Percentiles rank a stretch among this genome's conserved stretches.
Conservation (phyloP, 2,329 filamentous ascomycete species). For the Dactylellina haptotyla region DNA sequence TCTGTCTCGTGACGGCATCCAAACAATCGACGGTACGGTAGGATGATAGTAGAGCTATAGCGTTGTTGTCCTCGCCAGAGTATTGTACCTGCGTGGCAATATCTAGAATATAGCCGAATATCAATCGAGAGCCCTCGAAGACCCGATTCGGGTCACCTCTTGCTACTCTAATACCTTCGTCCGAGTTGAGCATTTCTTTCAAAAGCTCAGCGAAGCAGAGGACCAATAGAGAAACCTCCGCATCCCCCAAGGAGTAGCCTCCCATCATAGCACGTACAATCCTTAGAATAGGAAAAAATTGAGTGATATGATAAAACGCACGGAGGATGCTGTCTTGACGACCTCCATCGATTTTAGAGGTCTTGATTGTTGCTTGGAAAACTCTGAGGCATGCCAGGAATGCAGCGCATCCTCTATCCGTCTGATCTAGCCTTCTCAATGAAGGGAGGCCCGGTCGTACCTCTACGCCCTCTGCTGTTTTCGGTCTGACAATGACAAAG, state of each 20-base stretch:
- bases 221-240: not conserved
- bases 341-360: slow-evolving; percentile 2
- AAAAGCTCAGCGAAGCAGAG: not conserved
- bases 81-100: slow-evolving; percentile 58
- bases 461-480: not conserved
- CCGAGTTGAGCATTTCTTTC: slow-evolving; percentile 51
- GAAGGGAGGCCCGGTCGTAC: not conserved
- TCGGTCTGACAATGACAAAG: slow-evolving; percentile 2
- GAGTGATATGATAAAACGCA: not conserved
- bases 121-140: slow-evolving; percentile 60
- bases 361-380: slow-evolving; percentile 1
- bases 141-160: slow-evolving; percentile 56
- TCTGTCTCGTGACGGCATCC: slow-evolving; percentile 59
- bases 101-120: slow-evolving; percentile 61
- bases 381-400: slow-evolving; percentile 8
- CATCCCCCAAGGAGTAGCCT: not conserved
- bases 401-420: slow-evolving; percentile 6
- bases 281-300: slow-evolving; percentile 13
- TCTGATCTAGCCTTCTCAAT: not conserved
- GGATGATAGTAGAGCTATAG: slow-evolving; percentile 56
- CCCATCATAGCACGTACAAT: slow-evolving; percentile 7
- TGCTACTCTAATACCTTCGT: slow-evolving; percentile 57
- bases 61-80: slow-evolving; percentile 37
- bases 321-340: slow-evolving; percentile 1
- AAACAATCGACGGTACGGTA: slow-evolving; percentile 58